Evolutionary conservation across 164 flowering plant species (phyloP).

Genomic region (Echeveria elegans): DNA sequence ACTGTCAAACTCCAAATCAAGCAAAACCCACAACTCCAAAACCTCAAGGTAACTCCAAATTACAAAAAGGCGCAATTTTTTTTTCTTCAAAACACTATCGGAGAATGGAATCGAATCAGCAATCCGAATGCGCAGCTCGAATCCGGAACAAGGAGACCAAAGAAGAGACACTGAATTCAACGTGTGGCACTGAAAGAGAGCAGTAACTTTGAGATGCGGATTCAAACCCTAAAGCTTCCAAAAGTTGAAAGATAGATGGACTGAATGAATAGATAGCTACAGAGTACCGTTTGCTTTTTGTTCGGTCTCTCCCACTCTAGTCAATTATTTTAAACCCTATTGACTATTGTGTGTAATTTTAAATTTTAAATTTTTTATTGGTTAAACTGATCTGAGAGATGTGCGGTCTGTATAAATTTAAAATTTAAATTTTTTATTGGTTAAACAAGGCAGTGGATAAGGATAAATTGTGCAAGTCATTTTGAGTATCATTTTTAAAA

Average conservation of each 20-base stretch:
- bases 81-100: too few species aligned
- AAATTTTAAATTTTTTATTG: too few species aligned
- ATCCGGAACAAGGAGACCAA: not conserved
- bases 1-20: not conserved
- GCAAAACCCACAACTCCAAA: not conserved
- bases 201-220: not conserved
- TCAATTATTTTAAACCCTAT: too few species aligned
- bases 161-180: not conserved
- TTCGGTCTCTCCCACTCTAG: not conserved
- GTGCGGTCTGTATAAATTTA: too few species aligned
- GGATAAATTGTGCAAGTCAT: too few species aligned
- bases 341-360: too few species aligned
- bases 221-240: slow-evolving; percentile 1
- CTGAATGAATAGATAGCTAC: not conserved
- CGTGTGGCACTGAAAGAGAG: not conserved
- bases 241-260: not conserved
- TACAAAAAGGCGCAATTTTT: slow-evolving; percentile 9
- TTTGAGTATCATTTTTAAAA: too few species aligned
- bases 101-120: not conserved
- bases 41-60: not conserved
- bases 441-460: too few species aligned
- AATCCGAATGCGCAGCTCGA: not conserved
- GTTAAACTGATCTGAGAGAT: too few species aligned
- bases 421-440: too few species aligned
- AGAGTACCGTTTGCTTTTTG: slow-evolving; percentile 6